phyloP scores from a whole-genome alignment of 2,329 filamentous ascomycete genomes.

The Diplodia intermedia region DNA sequence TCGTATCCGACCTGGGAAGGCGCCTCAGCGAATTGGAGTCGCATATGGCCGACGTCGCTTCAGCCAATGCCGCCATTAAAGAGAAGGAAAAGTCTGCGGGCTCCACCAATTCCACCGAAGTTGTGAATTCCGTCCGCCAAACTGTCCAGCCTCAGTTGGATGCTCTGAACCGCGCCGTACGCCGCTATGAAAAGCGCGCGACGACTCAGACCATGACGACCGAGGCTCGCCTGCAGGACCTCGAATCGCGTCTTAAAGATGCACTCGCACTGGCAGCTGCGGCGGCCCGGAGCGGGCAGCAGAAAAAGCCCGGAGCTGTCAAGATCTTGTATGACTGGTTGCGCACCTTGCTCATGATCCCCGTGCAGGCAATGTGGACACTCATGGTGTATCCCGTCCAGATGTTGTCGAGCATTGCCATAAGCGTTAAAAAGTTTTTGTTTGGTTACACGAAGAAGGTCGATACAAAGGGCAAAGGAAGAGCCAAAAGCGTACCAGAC shows the following conservation, averaged over 20 bases:
- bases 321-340: constrained; percentile 42
- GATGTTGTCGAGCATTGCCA: constrained; percentile 10
- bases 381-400: constrained; percentile 45
- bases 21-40: constrained; percentile 75
- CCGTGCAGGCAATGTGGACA: constrained; percentile 40
- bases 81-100: constrained; percentile 38
- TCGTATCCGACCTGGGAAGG: constrained; percentile 38
- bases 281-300: constrained; percentile 53
- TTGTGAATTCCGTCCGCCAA: constrained; percentile 65
- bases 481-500: neutral
- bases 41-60: constrained; percentile 55
- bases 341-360: constrained; percentile 36
- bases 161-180: constrained; percentile 83
- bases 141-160: constrained; percentile 82
- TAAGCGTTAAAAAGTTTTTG: constrained; percentile 24
- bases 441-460: constrained; percentile 28
- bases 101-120: constrained; percentile 41
- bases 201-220: constrained; percentile 76
- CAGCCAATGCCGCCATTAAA: constrained; percentile 38
- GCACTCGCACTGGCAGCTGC: constrained; percentile 81
- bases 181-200: constrained; percentile 89
- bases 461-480: constrained; percentile 26
- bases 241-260: constrained; percentile 77
- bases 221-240: constrained; percentile 73
- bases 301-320: constrained; percentile 42